phyloP scores from a whole-genome alignment of 225 moss, liverwort and hornwort species.

The Asterella californica region DNA sequence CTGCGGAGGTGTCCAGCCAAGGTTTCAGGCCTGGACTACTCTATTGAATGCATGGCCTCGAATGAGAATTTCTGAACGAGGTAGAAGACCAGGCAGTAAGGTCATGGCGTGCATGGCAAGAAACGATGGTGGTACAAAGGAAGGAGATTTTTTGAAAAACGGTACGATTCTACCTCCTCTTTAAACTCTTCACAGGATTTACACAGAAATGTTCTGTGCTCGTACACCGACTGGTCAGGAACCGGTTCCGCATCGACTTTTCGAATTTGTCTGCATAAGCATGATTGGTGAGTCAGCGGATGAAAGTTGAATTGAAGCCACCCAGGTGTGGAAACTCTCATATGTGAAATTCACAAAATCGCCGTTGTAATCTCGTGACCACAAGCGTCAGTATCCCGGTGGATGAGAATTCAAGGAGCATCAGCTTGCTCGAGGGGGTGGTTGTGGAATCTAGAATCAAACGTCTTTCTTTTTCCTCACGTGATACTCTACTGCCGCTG shows the following conservation, averaged over 20 bases:
- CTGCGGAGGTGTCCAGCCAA: conserved; percentile 7
- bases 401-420: neutral
- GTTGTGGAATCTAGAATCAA: neutral
- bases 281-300: neutral
- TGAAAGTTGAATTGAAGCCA: neutral
- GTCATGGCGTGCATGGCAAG: conserved; percentile 9
- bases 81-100: neutral
- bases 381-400: neutral
- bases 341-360: neutral
- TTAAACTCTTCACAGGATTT: neutral
- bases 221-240: neutral
- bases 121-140: conserved; percentile 5
- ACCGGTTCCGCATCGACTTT: neutral
- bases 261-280: neutral
- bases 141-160: conserved; percentile 14
- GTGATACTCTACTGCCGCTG: neutral
- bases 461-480: neutral
- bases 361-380: neutral
- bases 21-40: conserved; percentile 13
- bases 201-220: neutral
- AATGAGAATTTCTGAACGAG: conserved; percentile 13
- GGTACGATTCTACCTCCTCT: conserved; percentile 21
- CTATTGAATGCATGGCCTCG: conserved; percentile 20
- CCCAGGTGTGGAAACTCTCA: neutral
- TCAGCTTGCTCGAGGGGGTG: neutral